Evolutionary conservation across 1,284 basidiomycete species (phyloP), one percentile per base, ranked within the genome.

Genomic region (Puccinia novopanici): DNA sequence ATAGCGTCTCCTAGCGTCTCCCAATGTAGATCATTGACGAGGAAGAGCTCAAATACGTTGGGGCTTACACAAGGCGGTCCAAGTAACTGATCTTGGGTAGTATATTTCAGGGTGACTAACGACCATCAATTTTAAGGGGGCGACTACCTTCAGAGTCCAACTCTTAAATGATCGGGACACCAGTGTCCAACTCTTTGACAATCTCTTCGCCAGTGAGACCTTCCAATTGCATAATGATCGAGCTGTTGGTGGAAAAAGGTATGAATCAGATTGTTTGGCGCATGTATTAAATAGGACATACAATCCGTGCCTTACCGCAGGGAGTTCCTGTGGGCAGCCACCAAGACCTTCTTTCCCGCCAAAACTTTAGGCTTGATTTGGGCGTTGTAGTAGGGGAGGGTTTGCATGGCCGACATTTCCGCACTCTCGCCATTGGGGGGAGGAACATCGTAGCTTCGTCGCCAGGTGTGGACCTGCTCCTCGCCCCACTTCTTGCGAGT

Each of bases 301-400:
- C 34, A 24, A 15, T 40, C 2, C 17, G 19, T 34, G 57, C 57
- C 67, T 71, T 52, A 81, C 82, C 84, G 77, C 30, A 84, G 81
- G 65, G 86, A 87, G 86, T 87, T 87, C 59, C 87, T 87, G 83
- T 87, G 87, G 50, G 87, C 87, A 45, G 86, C 84, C 34, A 87
- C 84, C 74, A 87, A 84, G 24, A 87, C 85, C 82, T 86, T 86
- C n/a, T n/a, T n/a, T n/a, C n/a, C n/a, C n/a, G n/a, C n/a, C n/a
- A n/a, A n/a, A n/a, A n/a, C n/a, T n/a, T 84, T 82, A 15, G 87
- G 87, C 50, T 85, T 81, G n/a, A 87, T 87, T 80, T 87, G 82
- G 80, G 83, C 82, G 82, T 87, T 83, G 83, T 85, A 87, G 84
- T 87, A 87, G 50, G 87, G 87, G 10, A 87, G 83, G 50, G 86